Evolutionary conservation across 2,329 filamentous ascomycete species (phyloP).

Genomic region (Chrysoporthe cubensis): DNA sequence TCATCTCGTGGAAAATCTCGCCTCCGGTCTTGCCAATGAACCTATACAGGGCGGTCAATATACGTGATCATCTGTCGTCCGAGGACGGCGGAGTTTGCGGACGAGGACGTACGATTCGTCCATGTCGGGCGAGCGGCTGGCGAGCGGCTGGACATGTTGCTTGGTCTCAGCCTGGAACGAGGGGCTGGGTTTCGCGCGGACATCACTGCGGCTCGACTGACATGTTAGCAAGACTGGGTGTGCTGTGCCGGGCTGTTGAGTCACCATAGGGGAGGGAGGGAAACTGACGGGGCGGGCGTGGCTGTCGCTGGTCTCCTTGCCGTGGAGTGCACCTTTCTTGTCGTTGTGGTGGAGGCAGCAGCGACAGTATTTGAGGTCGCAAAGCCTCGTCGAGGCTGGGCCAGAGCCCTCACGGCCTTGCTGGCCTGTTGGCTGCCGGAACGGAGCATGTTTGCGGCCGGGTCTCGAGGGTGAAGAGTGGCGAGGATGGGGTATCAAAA

Average conservation of each 20-base stretch:
- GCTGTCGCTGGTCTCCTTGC: constrained; percentile 48
- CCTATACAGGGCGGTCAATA: constrained; percentile 44
- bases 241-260: constrained; percentile 27
- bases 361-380: constrained; percentile 45
- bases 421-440: constrained; percentile 47
- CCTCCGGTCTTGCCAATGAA: constrained; percentile 96
- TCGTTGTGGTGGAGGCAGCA: constrained; percentile 38
- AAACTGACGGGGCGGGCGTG: constrained; percentile 30
- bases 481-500: constrained; percentile 22
- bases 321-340: constrained; percentile 45
- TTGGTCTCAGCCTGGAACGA: constrained; percentile 57
- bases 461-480: neutral
- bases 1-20: constrained; percentile 99
- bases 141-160: constrained; percentile 74
- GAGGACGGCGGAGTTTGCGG: neutral
- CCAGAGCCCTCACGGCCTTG: constrained; percentile 46
- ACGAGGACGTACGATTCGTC: constrained; percentile 73
- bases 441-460: constrained; percentile 50
- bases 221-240: constrained; percentile 31
- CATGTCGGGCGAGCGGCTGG: constrained; percentile 66
- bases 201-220: constrained; percentile 46
- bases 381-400: constrained; percentile 43
- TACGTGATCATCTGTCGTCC: constrained; percentile 25
- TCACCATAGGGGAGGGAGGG: constrained; percentile 28
- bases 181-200: constrained; percentile 65